Conservation (phyloP, 192 early-diverging fungal species). For the Mortierella claussenii region DNA sequence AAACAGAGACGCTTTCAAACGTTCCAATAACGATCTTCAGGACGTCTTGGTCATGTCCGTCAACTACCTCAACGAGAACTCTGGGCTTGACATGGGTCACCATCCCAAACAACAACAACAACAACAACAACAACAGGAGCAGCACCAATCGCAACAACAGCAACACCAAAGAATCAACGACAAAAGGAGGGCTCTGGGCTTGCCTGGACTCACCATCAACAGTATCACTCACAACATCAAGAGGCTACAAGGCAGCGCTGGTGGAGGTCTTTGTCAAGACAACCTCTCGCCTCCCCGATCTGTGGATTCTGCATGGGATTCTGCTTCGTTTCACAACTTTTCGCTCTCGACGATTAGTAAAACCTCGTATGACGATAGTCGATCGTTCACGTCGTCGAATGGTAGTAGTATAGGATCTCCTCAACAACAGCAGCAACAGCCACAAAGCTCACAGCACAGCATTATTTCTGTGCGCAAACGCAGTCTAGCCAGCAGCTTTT, state of each 20-base stretch:
- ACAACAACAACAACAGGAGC: neutral
- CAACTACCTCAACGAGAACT: constrained; percentile 45
- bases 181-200: constrained; percentile 6
- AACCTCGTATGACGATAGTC: constrained; percentile 35
- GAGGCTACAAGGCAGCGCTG: too few relatives aligned
- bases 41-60: constrained; percentile 40
- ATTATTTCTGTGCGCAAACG: neutral
- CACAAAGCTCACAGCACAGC: neutral
- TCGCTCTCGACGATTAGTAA: constrained; percentile 48
- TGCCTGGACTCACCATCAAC: constrained; percentile 3
- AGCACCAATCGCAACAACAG: neutral
- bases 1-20: constrained; percentile 25
- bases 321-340: constrained; percentile 41
- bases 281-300: constrained; percentile 8
- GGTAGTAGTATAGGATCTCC: constrained; percentile 2
- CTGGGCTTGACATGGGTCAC: too few relatives aligned
- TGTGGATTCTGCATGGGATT: constrained; percentile 5
- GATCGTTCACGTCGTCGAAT: constrained; percentile 34
- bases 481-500: constrained; percentile 10
- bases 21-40: constrained; percentile 31
- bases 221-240: neutral
- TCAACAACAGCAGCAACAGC: constrained; percentile 10
- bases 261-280: too few relatives aligned
- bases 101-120: too few relatives aligned
- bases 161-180: constrained; percentile 2